Base-by-base conservation (phyloP, 129 eudicot genomes). In the Sambucus nigra region DNA sequence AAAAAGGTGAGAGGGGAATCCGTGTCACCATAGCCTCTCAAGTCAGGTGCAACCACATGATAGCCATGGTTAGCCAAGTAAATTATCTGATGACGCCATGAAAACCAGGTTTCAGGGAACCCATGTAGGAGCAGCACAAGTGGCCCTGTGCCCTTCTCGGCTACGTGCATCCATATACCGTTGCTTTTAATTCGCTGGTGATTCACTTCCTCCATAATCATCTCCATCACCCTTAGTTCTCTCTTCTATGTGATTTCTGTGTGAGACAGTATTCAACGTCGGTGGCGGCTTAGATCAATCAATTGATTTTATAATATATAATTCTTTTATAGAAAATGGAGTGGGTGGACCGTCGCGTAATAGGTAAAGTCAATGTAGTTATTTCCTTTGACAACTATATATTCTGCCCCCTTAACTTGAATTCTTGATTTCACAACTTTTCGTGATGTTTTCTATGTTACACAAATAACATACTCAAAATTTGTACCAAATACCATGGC, bases 21-120 rank as follows among this genome's bases (percentile, higher is more conserved):
- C 3, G 82, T 47, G 14, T 80, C 82, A 1, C 87, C 87, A 27
- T 42, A 75, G 62, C 87, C 87, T 19, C 82, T 61, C 39, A 80
- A 70, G 62, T 80, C 87, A n/a, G 79, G 87, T 59, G 87, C 82
- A 13, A 79, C 57, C 47, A 68, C 86, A 67, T 61, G 81, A 73
- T 74, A 79, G 51, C 81, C 86, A 25, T 67, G 86, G 67, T n/a
- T 25, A 38, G 71, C 73, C 53, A 75, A 29, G 56, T 75, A 29
- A 27, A 1, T 20, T 7, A 80, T 80, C 72, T 75, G 87, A 59
- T 75, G 79, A 52, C 55, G 75, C 87, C 87, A 80, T 40, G 81
- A 57, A 47, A 61, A 67, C 86, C 86, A 79, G 29, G 56, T 63
- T 11, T 74, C 73, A 1, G 86, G 81, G 67, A 79, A 75, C 49